These are phyloP conservation scores for Neocatenulostroma microsporum DNA, from an alignment of 2,329 filamentous ascomycete species.

Conservation along the genomic window DNA sequence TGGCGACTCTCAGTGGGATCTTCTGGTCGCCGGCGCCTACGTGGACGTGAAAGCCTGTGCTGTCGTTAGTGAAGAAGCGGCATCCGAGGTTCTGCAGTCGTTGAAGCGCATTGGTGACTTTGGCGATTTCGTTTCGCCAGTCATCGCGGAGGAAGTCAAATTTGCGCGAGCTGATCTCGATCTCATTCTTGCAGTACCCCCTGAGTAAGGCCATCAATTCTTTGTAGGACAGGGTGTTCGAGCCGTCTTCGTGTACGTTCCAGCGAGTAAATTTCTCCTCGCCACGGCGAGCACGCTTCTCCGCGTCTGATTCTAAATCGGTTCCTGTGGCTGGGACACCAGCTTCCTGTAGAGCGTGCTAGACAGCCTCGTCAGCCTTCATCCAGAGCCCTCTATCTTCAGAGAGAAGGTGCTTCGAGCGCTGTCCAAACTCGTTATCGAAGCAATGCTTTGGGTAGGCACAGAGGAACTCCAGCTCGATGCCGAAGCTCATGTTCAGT, in stretches of 20 bases:
- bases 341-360: slow-evolving; percentile 3
- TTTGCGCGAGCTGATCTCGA: slow-evolving; percentile 12
- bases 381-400: too few species aligned
- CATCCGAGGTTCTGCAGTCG: slow-evolving; percentile 6
- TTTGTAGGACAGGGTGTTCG: too few species aligned
- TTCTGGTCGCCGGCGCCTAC: slow-evolving; percentile 8
- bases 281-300: too few species aligned
- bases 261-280: too few species aligned
- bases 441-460: slow-evolving; percentile 8
- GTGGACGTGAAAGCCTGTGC: slow-evolving; percentile 18
- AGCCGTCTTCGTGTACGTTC: too few species aligned
- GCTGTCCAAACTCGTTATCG: too few species aligned
- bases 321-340: slow-evolving; percentile 4
- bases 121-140: slow-evolving; percentile 8
- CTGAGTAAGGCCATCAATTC: too few species aligned
- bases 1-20: slow-evolving; percentile 13
- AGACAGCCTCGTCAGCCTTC: slow-evolving; percentile 5
- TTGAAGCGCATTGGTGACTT: slow-evolving; percentile 8
- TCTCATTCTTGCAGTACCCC: too few species aligned
- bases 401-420: too few species aligned
- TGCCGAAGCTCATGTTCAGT: slow-evolving; percentile 17
- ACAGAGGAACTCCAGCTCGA: slow-evolving; percentile 17
- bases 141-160: slow-evolving; percentile 5
- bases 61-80: slow-evolving; percentile 13
- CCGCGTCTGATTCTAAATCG: too few species aligned